Evolutionary conservation across 495 filamentous ascomycete genomes (phyloP), one percentile per base, ranked within the genome.

Genomic region (Tetracladium marchalianum): DNA sequence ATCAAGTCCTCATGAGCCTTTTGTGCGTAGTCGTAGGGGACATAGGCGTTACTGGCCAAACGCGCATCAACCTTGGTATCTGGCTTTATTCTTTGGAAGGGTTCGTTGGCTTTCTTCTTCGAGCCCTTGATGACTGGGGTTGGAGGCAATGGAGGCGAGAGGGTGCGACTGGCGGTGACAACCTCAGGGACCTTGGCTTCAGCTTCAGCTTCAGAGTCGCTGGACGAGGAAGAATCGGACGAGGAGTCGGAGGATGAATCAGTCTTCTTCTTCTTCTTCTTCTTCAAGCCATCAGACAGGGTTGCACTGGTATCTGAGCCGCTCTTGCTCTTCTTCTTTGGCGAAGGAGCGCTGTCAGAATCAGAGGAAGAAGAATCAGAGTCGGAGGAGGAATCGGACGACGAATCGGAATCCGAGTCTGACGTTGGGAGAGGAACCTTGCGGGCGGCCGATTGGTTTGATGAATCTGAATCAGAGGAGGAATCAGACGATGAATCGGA

Each of bases 1-100:
- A 82, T 85, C 41, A 99, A 66, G 61, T 96, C 90, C 47, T 84
- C 73, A 54, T 84, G 85, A 31, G 93, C 93, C 43, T 79, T 79
- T 43, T 90, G 80, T 5, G 90, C 89, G 60, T 96, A 99, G 33
- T 87, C 87, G 54, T 95, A 87, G 4, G 78, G 65, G 31, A 84
- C 71, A 60, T 90, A 96, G 4, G 74, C 73, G 66, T 92, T 96
- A 58, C 74, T 81, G 41, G 72, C 62, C 50, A 72, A 59, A 46
- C 65, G 62, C 11, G 75, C 73, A 57, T 89, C 84, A 13, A 84
- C 74, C 15, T 66, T 44, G 36, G 71, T 62, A 52, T 81, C 67
- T 44, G 67, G 65, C 24, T 71, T 64, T 47, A 88, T 78, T 45
- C 84, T 76, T 2, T 74, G 78, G 68, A 85, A 85, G 11, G 74